Base-by-base conservation (phyloP, 352 stramenopile species). In the Phytopythium boreale region DNA sequence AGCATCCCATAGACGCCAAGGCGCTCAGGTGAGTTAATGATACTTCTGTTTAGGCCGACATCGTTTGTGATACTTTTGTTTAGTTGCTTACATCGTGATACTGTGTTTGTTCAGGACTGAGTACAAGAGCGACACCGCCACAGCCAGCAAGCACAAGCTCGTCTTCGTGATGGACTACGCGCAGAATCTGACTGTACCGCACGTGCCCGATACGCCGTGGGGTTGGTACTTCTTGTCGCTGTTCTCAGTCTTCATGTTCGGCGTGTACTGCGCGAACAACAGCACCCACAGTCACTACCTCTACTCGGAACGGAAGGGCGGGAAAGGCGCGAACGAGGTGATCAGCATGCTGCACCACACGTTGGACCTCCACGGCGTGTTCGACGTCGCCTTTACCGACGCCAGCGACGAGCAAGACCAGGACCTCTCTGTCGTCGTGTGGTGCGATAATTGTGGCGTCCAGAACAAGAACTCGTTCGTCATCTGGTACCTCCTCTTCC, bases 391-490 rank as follows among this genome's bases (percentile, higher is more conserved):
- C 3, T 36, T 36, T 8, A 8, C 31, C 8, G 31, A 36, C 8
- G 31, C 31, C 31, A 36, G 8, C 31, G 31, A 36, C 4, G 31
- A 36, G 4, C 31, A 36, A 8, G 31, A 36, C 31, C 31, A 36
- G 31, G 31, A 36, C 31, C 31, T 36, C 31, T 36, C 31, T 36
- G 31, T 39, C 5, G 10, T 14, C 34, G 51, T 67, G 0, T 71
- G 50, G 46, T 56, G 56, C 1, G 69, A 72, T 34, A 75, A 72
- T 31, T 75, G 58, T 36, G 52, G 31, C 0, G 69, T 47, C 0
- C 61, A 72, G 50, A 75, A 72, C 59, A 75, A 75, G n/a, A 75
- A 71, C 29, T 69, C 37, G 37, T 49, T 26, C n/a, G 49, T 65
- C 2, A 19, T 69, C 26, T 66, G 59, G 59, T 59, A 59, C 31